phyloP scores from a whole-genome alignment of 139 green algal genomes.

The Tetratostichococcus sp. region DNA sequence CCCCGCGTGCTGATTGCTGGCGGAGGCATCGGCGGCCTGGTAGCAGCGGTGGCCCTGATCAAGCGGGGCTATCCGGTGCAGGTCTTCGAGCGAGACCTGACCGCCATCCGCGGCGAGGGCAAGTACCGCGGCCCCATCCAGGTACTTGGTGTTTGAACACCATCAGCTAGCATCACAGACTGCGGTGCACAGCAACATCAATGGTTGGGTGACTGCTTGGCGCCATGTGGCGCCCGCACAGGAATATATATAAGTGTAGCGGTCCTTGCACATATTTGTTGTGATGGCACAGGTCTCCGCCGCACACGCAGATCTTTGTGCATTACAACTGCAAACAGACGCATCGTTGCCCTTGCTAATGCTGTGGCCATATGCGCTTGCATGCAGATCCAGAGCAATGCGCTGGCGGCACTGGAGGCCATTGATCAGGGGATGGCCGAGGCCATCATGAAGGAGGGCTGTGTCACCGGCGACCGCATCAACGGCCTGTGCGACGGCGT shows the following conservation, averaged over 20 bases:
- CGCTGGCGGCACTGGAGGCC: constrained; percentile 79
- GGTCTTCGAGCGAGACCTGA: constrained; percentile 89
- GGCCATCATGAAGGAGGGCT: constrained; percentile 64
- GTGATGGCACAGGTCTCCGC: too few species aligned
- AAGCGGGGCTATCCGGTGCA: constrained; percentile 78
- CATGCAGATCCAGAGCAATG: constrained; percentile 83
- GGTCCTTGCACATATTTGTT: too few species aligned
- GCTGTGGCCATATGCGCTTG: not conserved
- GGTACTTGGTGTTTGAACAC: constrained; percentile 36
- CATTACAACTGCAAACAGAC: too few species aligned
- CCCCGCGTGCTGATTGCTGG: constrained; percentile 46
- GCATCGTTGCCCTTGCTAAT: not conserved
- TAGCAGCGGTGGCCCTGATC: constrained; percentile 76
- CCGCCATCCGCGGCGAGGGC: constrained; percentile 86
- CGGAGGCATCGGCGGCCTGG: constrained; percentile 71
- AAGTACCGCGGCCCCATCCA: constrained; percentile 94
- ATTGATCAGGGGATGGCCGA: constrained; percentile 68
- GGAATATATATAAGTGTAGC: too few species aligned
- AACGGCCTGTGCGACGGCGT: constrained; percentile 87
- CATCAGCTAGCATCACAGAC: too few species aligned
- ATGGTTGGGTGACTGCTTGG: too few species aligned
- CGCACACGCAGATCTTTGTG: too few species aligned
- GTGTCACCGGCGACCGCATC: constrained; percentile 85
- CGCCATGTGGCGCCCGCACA: too few species aligned
- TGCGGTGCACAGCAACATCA: too few species aligned